These are phyloP conservation scores for Lichtheimia ornata DNA, from an alignment of 371 early-diverging fungal genomes.

Conservation along the genomic window DNA sequence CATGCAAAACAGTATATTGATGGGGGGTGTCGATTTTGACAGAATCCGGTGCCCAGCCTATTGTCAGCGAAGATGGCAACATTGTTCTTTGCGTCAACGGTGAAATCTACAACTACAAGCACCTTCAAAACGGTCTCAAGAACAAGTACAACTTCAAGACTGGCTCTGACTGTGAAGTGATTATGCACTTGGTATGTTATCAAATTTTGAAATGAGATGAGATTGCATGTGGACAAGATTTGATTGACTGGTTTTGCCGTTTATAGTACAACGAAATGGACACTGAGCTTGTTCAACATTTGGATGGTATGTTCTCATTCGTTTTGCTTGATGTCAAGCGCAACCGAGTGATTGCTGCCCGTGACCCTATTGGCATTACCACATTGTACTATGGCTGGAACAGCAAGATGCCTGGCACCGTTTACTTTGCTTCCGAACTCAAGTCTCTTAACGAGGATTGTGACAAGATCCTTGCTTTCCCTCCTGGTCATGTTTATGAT, in stretches of 20 bases:
- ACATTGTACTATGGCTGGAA: slow-evolving; percentile 94
- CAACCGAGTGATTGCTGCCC: slow-evolving; percentile 85
- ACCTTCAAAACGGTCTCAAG: slow-evolving; percentile 81
- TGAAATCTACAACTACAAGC: slow-evolving; percentile 97
- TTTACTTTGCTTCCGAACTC: slow-evolving; percentile 93
- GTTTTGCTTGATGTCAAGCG: slow-evolving; percentile 85
- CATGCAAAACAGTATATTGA: too few species aligned
- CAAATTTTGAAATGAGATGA: not conserved
- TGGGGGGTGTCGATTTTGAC: too few species aligned
- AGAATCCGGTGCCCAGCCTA: slow-evolving; percentile 94
- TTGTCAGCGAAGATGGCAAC: slow-evolving; percentile 85
- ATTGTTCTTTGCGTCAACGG: slow-evolving; percentile 92
- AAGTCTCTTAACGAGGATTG: slow-evolving; percentile 94
- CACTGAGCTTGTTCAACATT: slow-evolving; percentile 70
- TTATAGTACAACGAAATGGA: slow-evolving; percentile 87
- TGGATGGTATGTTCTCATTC: slow-evolving; percentile 97
- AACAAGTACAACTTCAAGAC: slow-evolving; percentile 78
- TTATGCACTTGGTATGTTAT: slow-evolving; percentile 86
- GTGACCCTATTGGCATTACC: slow-evolving; percentile 97
- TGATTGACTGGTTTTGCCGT: not conserved
- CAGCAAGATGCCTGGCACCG: slow-evolving; percentile 77
- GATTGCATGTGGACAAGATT: not conserved
- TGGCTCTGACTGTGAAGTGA: slow-evolving; percentile 96
- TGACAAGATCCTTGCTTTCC: slow-evolving; percentile 93
- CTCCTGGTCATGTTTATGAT: slow-evolving; percentile 91